These are phyloP conservation scores for Hemerocallis citrina DNA, from an alignment of 106 monocot species.

Conservation along the genomic window DNA sequence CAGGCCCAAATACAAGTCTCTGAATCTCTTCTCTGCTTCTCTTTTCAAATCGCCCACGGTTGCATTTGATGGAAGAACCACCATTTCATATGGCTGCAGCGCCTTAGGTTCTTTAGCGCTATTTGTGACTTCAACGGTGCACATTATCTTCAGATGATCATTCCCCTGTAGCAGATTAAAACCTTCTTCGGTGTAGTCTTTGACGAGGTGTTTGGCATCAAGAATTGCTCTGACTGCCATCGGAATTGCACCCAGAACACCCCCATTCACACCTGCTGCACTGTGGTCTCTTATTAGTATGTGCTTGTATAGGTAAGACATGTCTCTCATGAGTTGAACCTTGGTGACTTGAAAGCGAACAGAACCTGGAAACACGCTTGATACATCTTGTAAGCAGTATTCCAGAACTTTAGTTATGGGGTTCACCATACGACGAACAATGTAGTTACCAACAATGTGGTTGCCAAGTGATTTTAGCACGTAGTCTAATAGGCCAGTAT, in stretches of 20 bases:
- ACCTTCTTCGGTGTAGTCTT: conserved; percentile 29
- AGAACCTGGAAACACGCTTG: conserved; percentile 15
- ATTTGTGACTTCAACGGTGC: conserved; percentile 29
- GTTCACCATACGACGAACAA: conserved; percentile 78
- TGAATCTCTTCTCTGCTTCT: conserved; percentile 41
- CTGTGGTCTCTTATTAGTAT: conserved; percentile 16
- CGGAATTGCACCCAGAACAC: conserved; percentile 32
- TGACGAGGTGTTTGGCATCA: conserved; percentile 67
- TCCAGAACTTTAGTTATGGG: conserved; percentile 92
- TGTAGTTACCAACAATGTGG: conserved; percentile 59
- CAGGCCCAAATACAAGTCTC: conserved; percentile 55
- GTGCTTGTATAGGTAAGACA: conserved; percentile 52
- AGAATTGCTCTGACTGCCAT: conserved; percentile 48
- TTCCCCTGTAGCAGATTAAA: too few species aligned
- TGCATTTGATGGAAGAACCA: conserved; percentile 22
- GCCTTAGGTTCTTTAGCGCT: background rate
- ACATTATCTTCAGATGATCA: conserved; percentile 26
- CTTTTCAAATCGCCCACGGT: conserved; percentile 53
- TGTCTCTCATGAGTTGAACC: conserved; percentile 54
- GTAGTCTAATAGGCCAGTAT: conserved; percentile 79
- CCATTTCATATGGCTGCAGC: conserved; percentile 25
- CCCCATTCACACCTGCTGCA: conserved; percentile 10
- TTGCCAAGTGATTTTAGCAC: conserved; percentile 82
- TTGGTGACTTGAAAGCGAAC: conserved; percentile 28
- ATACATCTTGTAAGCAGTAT: conserved; percentile 74